Base-by-base conservation (phyloP, 1,284 basidiomycete genomes). In the Papiliotrema laurentii region DNA sequence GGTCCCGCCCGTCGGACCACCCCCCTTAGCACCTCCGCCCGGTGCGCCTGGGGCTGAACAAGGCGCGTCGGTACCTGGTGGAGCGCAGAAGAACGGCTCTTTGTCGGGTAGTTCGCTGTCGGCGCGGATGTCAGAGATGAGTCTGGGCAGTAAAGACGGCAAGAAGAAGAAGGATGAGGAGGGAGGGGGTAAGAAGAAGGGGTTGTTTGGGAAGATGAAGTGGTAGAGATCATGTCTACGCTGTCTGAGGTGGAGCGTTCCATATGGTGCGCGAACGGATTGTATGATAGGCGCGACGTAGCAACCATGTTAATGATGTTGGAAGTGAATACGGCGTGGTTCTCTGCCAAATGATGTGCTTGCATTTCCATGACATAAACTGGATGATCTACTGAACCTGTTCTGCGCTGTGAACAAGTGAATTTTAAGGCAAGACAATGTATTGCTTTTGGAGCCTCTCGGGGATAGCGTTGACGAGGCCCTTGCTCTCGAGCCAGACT, bases 401-500 rank as follows among this genome's bases (percentile, higher is more conserved):
- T n/a, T n/a, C n/a, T n/a, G n/a, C n/a, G n/a, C n/a, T n/a, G n/a
- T n/a, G n/a, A n/a, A n/a, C n/a, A n/a, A n/a, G n/a, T n/a, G n/a
- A n/a, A n/a, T 10, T 18, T 35, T 25, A 36, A 5, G 75, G 74
- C 18, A 99, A 76, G 26, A 97, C 88, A 63, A 86, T 83, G 69
- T 99, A 98, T 71, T 93, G 47, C 89, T 75, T 84, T 37, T 66
- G 85, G 57, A 98, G 74, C 60, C 88, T 80, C 46, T 82, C 78
- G 3, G 96, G 93, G 63, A 99, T 89, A 21, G 86, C 85, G 33
- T 80, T 77, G 50, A 82, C 79, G 43, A 99, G 78, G 1, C 80
- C 83, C 72, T 98, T 98, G 43, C 81, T 78, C 69, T 86, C 78
- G 49, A 99, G 77, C 96, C 96, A 99, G 61, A 83, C 83, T 70